phyloP scores from a whole-genome alignment of 768 basidiomycete genomes.

The Rhodotorula paludigena region DNA sequence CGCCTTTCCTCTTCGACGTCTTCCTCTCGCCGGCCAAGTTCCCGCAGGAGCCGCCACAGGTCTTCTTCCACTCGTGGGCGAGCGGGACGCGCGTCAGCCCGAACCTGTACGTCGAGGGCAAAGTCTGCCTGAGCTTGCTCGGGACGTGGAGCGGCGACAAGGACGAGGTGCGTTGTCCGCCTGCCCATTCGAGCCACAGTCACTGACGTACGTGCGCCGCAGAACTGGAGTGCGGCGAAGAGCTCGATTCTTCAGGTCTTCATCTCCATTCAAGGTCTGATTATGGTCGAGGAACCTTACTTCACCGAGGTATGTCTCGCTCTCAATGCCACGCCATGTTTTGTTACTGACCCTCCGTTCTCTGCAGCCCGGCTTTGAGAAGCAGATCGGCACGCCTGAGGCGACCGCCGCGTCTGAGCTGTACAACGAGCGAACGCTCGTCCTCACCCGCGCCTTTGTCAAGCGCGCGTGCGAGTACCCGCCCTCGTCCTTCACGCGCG shows the following conservation, averaged over 20 bases:
- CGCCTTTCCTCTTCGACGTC: conserved; percentile 93
- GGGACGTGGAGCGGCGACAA: conserved; percentile 68
- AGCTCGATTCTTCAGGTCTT: conserved; percentile 87
- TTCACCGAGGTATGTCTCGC: conserved; percentile 47
- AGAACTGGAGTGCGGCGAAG: conserved; percentile 76
- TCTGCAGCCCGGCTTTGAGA: conserved; percentile 90
- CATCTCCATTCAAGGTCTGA: conserved; percentile 88
- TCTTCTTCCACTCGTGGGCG: conserved; percentile 89
- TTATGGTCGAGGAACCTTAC: conserved; percentile 85
- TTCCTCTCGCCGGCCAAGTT: conserved; percentile 65
- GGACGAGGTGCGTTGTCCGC: conserved; percentile 19
- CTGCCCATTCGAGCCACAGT: background rate
- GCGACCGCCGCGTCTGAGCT: conserved; percentile 85
- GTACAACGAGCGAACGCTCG: conserved; percentile 89
- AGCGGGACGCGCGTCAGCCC: conserved; percentile 28
- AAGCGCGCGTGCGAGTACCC: conserved; percentile 81
- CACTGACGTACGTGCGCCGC: conserved; percentile 44
- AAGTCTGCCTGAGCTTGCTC: conserved; percentile 22
- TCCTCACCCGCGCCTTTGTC: conserved; percentile 81
- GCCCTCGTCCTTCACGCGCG: conserved; percentile 62
- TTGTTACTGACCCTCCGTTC: too few relatives aligned
- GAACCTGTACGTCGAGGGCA: conserved; percentile 86
- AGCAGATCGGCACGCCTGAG: conserved; percentile 81
- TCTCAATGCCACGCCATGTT: too few relatives aligned
- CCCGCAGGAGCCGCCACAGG: conserved; percentile 61